A percentile compares a stretch with the other conserved stretches of the same genome.
Evolutionary conservation across 352 stramenopile species (phyloP).

Genomic region (Pythium biforme): DNA sequence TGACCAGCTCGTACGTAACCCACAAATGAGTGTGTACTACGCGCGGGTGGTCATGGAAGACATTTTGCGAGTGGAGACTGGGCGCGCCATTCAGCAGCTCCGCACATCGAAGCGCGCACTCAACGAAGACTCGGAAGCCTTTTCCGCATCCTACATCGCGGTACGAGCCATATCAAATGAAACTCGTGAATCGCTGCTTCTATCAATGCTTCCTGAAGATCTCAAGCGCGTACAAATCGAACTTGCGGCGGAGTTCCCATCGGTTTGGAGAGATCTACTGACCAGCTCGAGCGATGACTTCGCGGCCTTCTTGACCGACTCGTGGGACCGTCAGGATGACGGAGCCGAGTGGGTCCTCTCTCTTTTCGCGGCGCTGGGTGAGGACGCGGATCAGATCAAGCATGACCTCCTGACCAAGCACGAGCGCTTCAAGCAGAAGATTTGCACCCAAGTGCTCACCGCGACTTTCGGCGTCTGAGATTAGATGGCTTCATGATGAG

Average conservation of each 20-base stretch:
- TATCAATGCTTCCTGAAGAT: slow-evolving; percentile 9
- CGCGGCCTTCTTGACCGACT: slow-evolving; percentile 16
- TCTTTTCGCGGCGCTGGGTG: slow-evolving; percentile 15
- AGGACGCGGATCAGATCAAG: slow-evolving; percentile 18
- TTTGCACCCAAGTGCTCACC: slow-evolving; percentile 18
- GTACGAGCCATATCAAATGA: not conserved
- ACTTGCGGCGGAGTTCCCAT: slow-evolving; percentile 7
- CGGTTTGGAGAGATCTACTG: slow-evolving; percentile 12
- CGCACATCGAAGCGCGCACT: slow-evolving; percentile 13
- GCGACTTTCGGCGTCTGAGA: slow-evolving; percentile 9
- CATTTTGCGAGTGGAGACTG: slow-evolving; percentile 45
- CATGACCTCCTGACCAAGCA: slow-evolving; percentile 19
- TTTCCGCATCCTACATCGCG: not conserved
- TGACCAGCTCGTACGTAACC: slow-evolving; percentile 42
- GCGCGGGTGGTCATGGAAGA: slow-evolving; percentile 61
- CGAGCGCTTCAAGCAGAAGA: slow-evolving; percentile 23
- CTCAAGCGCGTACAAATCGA: slow-evolving; percentile 4
- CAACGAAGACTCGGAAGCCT: not conserved
- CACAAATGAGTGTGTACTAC: slow-evolving; percentile 60
- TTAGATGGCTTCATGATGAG: slow-evolving; percentile 18
- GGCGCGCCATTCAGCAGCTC: slow-evolving; percentile 26
- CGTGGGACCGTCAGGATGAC: slow-evolving; percentile 7
- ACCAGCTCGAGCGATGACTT: slow-evolving; percentile 14
- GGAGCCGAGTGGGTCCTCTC: slow-evolving; percentile 3
- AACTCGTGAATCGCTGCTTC: slow-evolving; percentile 9